phyloP scores from a whole-genome alignment of 2,329 filamentous ascomycete genomes.

The Penicillium oxalicum region DNA sequence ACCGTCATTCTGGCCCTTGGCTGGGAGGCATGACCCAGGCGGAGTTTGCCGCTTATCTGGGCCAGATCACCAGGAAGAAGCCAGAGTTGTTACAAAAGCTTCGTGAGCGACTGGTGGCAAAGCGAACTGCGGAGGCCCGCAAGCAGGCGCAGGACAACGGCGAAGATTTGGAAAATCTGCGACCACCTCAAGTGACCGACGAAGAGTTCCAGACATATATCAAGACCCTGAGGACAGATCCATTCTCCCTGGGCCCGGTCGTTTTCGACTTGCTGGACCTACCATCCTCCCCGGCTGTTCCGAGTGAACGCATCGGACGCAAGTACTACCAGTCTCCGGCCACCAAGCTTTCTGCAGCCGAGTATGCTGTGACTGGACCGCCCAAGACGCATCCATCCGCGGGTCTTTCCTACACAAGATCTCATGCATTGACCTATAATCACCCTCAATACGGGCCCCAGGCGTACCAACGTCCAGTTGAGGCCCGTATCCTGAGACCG shows the following conservation, averaged over 20 bases:
- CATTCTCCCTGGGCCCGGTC: constrained; percentile 46
- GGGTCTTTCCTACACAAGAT: constrained; percentile 57
- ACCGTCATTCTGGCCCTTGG: constrained; percentile 56
- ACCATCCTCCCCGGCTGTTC: constrained; percentile 40
- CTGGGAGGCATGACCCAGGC: constrained; percentile 50
- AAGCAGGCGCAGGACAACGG: constrained; percentile 39
- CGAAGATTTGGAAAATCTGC: constrained; percentile 27
- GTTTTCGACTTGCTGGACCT: constrained; percentile 54
- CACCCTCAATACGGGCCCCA: constrained; percentile 59
- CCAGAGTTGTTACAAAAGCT: constrained; percentile 35
- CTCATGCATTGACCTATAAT: constrained; percentile 51
- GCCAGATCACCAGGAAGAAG: constrained; percentile 39
- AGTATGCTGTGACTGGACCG: constrained; percentile 45
- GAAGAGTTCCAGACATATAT: constrained; percentile 45
- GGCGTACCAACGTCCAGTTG: constrained; percentile 45
- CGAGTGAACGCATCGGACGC: constrained; percentile 29
- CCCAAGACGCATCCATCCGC: constrained; percentile 61
- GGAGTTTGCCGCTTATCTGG: constrained; percentile 50
- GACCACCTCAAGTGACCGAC: constrained; percentile 32
- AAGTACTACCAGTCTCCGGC: constrained; percentile 33
- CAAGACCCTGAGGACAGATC: constrained; percentile 38
- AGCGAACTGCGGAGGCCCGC: constrained; percentile 31
- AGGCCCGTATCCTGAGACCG: constrained; percentile 53
- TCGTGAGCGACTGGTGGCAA: constrained; percentile 29
- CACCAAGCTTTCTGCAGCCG: constrained; percentile 33